Evolutionary conservation across 192 early-diverging fungal species (phyloP).

Genomic region (Dissophora globulifera): DNA sequence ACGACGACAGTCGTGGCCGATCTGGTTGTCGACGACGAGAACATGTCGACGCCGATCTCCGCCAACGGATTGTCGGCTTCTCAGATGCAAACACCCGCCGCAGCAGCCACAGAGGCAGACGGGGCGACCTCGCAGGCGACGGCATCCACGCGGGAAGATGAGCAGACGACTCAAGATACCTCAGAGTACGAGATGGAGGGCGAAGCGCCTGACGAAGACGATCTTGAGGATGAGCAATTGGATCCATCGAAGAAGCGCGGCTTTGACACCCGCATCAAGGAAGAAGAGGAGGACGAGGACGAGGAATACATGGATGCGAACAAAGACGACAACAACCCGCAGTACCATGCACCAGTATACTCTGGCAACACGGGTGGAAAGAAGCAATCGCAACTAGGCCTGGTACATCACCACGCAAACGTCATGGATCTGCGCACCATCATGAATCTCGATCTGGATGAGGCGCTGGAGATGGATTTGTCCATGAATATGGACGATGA

Average conservation of each 20-base stretch:
- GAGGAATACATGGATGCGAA: conserved; percentile 27
- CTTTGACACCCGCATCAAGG: conserved; percentile 11
- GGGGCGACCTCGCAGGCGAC: background rate
- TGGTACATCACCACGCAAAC: conserved; percentile 29
- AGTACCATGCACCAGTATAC: background rate
- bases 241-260: conserved; percentile 24
- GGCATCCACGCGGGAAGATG: background rate
- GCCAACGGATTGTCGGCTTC: background rate
- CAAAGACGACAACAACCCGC: conserved; percentile 16
- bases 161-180: background rate
- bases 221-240: conserved; percentile 11
- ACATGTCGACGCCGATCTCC: conserved; percentile 1
- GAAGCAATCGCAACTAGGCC: conserved; percentile 43
- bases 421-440: conserved; percentile 49
- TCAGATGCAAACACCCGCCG: conserved; percentile 20
- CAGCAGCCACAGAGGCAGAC: background rate
- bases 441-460: conserved; percentile 47
- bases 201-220: background rate
- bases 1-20: background rate
- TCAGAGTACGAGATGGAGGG: background rate
- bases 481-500: conserved; percentile 14
- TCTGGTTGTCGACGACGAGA: background rate
- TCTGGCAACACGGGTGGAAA: conserved; percentile 20
- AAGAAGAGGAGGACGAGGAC: conserved; percentile 6
- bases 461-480: conserved; percentile 34